phyloP scores from a whole-genome alignment of 2,329 filamentous ascomycete species.

The Pseudopyrenochaeta lycopersici region DNA sequence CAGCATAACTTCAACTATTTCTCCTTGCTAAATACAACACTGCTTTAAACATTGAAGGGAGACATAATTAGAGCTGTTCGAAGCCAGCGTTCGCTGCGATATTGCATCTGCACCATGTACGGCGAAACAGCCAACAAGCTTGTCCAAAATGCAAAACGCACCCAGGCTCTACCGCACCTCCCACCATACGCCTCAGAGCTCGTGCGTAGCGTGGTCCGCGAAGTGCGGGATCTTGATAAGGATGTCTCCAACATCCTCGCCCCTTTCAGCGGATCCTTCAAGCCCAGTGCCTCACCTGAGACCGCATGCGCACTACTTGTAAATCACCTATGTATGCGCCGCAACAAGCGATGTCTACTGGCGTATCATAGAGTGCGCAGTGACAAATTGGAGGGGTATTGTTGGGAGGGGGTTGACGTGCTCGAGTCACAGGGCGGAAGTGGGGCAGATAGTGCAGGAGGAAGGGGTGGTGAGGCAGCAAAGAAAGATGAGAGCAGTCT shows the following conservation, averaged over 20 bases:
- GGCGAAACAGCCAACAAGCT: conserved; percentile 88
- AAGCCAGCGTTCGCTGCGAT: too few relatives aligned
- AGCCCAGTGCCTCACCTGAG: conserved; percentile 82
- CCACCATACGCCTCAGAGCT: conserved; percentile 93
- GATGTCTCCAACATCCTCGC: conserved; percentile 82
- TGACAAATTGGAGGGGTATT: conserved; percentile 91
- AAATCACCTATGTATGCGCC: conserved; percentile 91
- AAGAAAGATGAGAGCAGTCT: conserved; percentile 74
- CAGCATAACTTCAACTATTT: neutral
- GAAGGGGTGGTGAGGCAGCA: conserved; percentile 50
- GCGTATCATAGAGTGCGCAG: conserved; percentile 92
- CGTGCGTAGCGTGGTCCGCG: conserved; percentile 84
- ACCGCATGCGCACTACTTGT: conserved; percentile 89
- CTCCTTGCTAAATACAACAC: neutral
- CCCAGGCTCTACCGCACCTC: conserved; percentile 83
- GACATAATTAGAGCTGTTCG: neutral
- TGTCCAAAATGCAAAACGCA: conserved; percentile 94
- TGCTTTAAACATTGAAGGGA: neutral
- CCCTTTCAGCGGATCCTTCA: conserved; percentile 84
- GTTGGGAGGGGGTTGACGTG: conserved; percentile 89
- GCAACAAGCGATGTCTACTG: conserved; percentile 94
- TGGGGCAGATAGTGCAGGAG: conserved; percentile 55
- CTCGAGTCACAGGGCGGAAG: conserved; percentile 66
- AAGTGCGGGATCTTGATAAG: conserved; percentile 92
- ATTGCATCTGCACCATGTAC: conserved; percentile 68